Evolutionary conservation across 768 basidiomycete species (phyloP), one percentile per base, ranked within the genome.

Genomic region (Suillus placidus): DNA sequence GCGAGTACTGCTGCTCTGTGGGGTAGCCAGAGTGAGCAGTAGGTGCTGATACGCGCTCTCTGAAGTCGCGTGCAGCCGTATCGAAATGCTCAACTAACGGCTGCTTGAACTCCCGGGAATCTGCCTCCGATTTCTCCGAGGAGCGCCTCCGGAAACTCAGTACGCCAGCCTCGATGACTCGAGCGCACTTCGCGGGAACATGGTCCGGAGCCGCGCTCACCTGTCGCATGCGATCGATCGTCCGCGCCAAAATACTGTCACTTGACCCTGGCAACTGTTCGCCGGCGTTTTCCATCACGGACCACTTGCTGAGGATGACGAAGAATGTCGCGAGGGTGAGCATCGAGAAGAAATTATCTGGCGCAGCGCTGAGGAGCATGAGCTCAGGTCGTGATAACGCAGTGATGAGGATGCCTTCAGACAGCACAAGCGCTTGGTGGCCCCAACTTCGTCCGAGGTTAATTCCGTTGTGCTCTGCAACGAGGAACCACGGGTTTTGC

Each of bases 311-410:
- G 13, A 80, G 72, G 60, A 84, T 76, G 58, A 84, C 65, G 57
- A 77, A 82, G 2, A 81, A 75, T 6, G 83, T 80, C 49, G 83
- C 80, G 61, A 83, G 81, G 0, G 77, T 72, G 54, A 83, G 73
- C 77, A 84, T 78, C 37, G 72, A 72, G 64, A 80, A 83, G 34
- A 83, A 60, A 47, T 71, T 72, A 70, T 83, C 83, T 3, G 82
- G 82, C 9, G 81, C 77, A 13, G 81, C 73, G 66, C 77, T 75
- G 64, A 84, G 71, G n/a, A 80, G 70, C 0, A 68, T 68, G 23
- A 74, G 64, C 57, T 83, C 79, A 34, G 71, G 66, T 37, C 74
- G 64, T 30, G 79, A 74, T 51, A 83, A 74, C 9, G 75, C 69
- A 3, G 74, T 52, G 51, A 77, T 74, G 58, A 83, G 67, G 51